phyloP scores from a whole-genome alignment of 805 yeast genomes.

The Metschnikowia henanensis region DNA sequence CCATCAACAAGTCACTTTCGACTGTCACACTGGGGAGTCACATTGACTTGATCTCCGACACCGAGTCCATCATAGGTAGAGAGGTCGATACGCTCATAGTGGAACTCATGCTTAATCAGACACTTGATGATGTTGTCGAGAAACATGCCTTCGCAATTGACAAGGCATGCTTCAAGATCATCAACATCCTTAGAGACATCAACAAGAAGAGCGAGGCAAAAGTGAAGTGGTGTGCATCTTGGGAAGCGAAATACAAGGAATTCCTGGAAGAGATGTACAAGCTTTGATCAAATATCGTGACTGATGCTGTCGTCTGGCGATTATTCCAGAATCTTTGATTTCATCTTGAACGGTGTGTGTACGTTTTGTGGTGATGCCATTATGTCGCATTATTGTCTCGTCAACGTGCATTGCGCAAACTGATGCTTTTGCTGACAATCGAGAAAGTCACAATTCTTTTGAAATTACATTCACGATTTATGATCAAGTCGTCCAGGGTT shows the following conservation, averaged over 20 bases:
- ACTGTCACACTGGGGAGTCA: conserved; percentile 38
- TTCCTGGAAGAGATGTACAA: conserved; percentile 19
- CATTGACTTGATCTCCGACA: conserved; percentile 47
- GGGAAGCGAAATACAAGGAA: conserved; percentile 47
- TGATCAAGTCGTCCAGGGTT: too few species aligned
- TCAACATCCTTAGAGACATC: conserved; percentile 42
- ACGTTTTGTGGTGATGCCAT: too few species aligned
- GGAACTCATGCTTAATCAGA: conserved; percentile 50
- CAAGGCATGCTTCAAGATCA: conserved; percentile 28
- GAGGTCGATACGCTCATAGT: conserved; percentile 60
- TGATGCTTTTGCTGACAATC: too few species aligned
- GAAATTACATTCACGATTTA: too few species aligned
- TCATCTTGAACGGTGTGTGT: too few species aligned
- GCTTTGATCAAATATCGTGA: too few species aligned
- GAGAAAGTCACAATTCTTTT: too few species aligned
- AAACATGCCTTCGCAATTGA: conserved; percentile 24
- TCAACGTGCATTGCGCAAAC: too few species aligned
- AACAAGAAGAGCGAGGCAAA: conserved; percentile 53
- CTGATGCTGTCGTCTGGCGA: too few species aligned
- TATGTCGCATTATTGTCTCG: too few species aligned
- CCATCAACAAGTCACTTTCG: conserved; percentile 60
- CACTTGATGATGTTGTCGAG: conserved; percentile 37
- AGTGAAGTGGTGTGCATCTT: conserved; percentile 56
- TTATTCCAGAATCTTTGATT: too few species aligned
- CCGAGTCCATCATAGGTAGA: conserved; percentile 44